Evolutionary conservation across 768 basidiomycete genomes (phyloP), one percentile per base, ranked within the genome.

Genomic region (Asterophora lycoperdoides): DNA sequence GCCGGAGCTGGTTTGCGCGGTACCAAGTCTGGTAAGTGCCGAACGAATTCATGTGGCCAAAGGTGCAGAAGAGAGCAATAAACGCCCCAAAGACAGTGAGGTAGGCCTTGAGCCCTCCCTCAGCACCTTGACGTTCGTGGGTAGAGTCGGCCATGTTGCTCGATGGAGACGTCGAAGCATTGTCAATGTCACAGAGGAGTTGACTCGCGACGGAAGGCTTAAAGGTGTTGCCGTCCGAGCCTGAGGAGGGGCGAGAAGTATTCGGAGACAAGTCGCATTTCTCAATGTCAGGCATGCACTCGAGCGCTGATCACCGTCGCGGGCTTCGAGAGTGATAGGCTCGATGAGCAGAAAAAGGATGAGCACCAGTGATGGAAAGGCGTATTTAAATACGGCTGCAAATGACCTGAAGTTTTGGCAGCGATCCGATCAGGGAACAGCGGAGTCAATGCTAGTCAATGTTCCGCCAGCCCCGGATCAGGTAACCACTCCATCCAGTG

Each of bases 1-100:
- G 61, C 13, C 61, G 60, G n/a, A 88, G 71, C 60, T 86, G 80
- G 61, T 88, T 79, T 14, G 63, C 64, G 9, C 73, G 68, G 56
- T 88, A 87, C 78, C 80, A 86, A 10, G 79, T 64, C 61, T 86
- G 82, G 61, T 80, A 88, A 34, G 82, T 83, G 13, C 86, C 86
- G 53, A 86, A 88, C 40, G 84, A 77, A 44, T 73, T 83, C 70
- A 86, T 78, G 55, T 80, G 82, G 8, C 86, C 86, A 60, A 88
- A 86, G 2, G 83, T 80, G 60, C 77, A 83, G 65, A 85, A 80
- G 7, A 87, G 69, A 7, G 80, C 79, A 20, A 84, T 60, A 61
- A 83, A 84, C 0, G 83, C 81, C 1, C 86, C 86, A 35, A 79
- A 59, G 32, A 87, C 78, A 1, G 79, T 73, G 13, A 86, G 58